Conservation (phyloP, 2,329 filamentous ascomycete genomes). For the Fusarium tjaetaba region DNA sequence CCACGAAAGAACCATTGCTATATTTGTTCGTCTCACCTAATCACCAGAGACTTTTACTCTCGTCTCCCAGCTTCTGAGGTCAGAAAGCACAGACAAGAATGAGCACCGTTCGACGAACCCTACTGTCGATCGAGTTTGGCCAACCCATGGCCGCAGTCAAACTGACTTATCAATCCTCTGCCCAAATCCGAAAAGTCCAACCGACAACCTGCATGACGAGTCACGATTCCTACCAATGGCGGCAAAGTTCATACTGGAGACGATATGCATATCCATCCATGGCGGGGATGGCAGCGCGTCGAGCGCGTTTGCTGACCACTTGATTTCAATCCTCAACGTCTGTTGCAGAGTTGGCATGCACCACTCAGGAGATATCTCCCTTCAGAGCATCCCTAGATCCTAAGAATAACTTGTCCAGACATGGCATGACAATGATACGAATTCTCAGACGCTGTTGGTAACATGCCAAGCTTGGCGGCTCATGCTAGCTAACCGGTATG, state of each 20-base stretch:
- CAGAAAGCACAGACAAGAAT: slow-evolving; percentile 21
- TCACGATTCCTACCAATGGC: slow-evolving; percentile 31
- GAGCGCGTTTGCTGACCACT: slow-evolving; percentile 39
- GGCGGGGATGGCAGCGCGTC: slow-evolving; percentile 33
- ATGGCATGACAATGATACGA: not conserved
- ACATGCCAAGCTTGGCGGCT: slow-evolving; percentile 34
- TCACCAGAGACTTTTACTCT: not conserved
- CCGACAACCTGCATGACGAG: slow-evolving; percentile 25
- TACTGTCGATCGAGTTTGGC: slow-evolving; percentile 39
- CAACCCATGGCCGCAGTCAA: slow-evolving; percentile 6
- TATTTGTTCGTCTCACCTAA: not conserved
- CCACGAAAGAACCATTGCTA: not conserved
- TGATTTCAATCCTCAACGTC: slow-evolving; percentile 19
- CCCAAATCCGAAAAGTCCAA: slow-evolving; percentile 17
- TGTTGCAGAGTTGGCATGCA: slow-evolving; percentile 37
- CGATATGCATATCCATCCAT: slow-evolving; percentile 32
- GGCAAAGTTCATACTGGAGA: slow-evolving; percentile 14
- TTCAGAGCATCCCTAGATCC: slow-evolving; percentile 12
- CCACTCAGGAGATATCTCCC: slow-evolving; percentile 32
- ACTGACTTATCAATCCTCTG: slow-evolving; percentile 15
- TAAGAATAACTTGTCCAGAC: not conserved
- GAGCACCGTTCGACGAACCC: slow-evolving; percentile 23
- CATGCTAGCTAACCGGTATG: slow-evolving; percentile 24
- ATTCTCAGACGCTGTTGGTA: slow-evolving; percentile 18
- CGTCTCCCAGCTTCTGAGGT: not conserved